Evolutionary conservation across 2,329 filamentous ascomycete species (phyloP), one percentile per base, ranked within the genome.

Genomic region (Venturia effusa): DNA sequence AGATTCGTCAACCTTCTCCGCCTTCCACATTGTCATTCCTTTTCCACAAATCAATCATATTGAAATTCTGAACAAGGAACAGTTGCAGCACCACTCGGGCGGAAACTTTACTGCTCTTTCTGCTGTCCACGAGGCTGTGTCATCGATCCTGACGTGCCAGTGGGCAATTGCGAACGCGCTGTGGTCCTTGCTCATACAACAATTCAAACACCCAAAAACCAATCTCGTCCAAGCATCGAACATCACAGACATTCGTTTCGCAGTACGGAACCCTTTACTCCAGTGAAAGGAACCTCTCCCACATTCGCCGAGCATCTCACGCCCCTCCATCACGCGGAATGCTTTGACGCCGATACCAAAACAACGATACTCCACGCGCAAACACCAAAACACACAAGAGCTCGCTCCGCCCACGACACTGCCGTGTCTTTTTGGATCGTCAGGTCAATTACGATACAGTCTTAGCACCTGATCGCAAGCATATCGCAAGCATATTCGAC

Each of bases 181-280:
- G 51, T 34, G 51, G 51, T 34, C 51, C 51, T 57, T 57, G 51
- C 51, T 34, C 51, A 32, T n/a, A 57, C 51, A 51, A 51, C 45
- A 32, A 34, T 34, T 57, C 30, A 17, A 34, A 32, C 30, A 57
- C 51, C 4, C 22, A 54, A 54, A 11, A 22, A 32, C 30, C 5
- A 15, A 57, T 32, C 11, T 57, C 8, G 34, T 57, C 19, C 15
- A 57, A 54, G 7, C 27, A 57, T 34, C 51, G 19, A 32, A 57
- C 51, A 57, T 57, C 30, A 30, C 51, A 34, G 51, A 34, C 51
- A 57, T 57, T 57, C 51, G 51, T 19, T 57, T 57, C 51, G 27
- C 30, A 57, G 27, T 57, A 57, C 51, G 51, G 19, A 57, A 57
- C 27, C 51, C 51, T 57, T 57, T 30, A 32, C 30, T 34, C 30